A percentile compares a stretch with the other conserved stretches of the same genome.
These are phyloP conservation scores for Russula vinacea DNA, from an alignment of 768 basidiomycete genomes.

Conservation along the genomic window DNA sequence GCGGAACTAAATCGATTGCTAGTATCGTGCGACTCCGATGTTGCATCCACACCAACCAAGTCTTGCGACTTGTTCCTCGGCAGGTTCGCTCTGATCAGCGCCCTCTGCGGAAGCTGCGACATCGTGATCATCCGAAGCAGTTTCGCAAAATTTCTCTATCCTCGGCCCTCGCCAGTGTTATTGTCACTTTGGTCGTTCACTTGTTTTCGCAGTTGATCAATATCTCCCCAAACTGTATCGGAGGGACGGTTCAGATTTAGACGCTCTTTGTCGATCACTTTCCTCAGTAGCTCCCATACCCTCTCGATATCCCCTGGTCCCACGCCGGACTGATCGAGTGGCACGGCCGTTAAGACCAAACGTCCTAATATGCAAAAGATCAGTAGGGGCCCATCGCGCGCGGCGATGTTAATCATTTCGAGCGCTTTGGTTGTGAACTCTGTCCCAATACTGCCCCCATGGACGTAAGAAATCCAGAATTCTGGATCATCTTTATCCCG, in stretches of 20 bases:
- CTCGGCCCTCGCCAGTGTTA: neutral
- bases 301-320: neutral
- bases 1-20: neutral
- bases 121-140: neutral
- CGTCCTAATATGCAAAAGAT: conserved; percentile 14
- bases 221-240: neutral
- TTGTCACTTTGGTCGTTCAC: neutral
- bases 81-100: too few species aligned
- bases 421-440: conserved; percentile 4
- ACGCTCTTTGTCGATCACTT: neutral
- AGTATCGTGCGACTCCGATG: neutral
- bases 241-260: neutral
- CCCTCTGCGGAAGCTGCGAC: too few species aligned
- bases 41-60: neutral
- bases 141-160: neutral
- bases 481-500: neutral
- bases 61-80: too few species aligned
- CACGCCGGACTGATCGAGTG: conserved; percentile 2
- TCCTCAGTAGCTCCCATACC: conserved; percentile 3
- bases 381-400: conserved; percentile 14
- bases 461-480: conserved; percentile 3
- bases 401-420: neutral
- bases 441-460: neutral
- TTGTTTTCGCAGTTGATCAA: neutral
- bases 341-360: neutral